phyloP scores from a whole-genome alignment of 2,329 filamentous ascomycete genomes.

The Pseudocercospora cruenta region DNA sequence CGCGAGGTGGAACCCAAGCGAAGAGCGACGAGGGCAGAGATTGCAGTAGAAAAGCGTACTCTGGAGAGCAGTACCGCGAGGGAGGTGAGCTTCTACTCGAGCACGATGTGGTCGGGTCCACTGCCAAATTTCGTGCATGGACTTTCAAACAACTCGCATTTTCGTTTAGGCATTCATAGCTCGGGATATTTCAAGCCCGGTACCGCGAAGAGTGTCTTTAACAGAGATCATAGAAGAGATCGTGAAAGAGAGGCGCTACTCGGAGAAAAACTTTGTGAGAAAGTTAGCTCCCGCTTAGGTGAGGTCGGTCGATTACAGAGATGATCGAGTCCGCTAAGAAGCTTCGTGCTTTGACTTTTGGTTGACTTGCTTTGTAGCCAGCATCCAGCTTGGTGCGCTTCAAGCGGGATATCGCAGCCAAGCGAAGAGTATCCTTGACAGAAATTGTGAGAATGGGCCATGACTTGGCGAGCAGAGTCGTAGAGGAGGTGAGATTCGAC shows the following conservation, averaged over 20 bases:
- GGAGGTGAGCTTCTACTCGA: neutral
- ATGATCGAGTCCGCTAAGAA: no score
- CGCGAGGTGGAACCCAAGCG: neutral
- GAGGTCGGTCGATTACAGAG: no score
- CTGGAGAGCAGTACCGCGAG: no score
- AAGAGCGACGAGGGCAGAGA: neutral
- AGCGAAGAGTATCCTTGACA: neutral
- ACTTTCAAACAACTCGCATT: neutral
- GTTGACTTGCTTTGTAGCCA: no score
- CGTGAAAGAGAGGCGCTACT: neutral
- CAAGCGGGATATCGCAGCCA: neutral
- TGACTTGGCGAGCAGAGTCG: no score
- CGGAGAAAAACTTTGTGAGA: neutral
- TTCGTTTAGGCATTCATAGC: neutral
- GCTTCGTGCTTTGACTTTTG: no score
- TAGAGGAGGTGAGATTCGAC: neutral
- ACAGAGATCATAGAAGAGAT: neutral
- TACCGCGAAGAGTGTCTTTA: neutral
- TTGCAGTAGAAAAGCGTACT: no score
- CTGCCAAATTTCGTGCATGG: neutral
- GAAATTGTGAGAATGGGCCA: neutral
- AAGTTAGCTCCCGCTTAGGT: neutral
- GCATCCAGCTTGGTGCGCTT: neutral
- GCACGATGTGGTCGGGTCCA: neutral
- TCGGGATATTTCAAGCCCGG: neutral